phyloP scores from a whole-genome alignment of 768 basidiomycete genomes.

The Arthromyces matolae region DNA sequence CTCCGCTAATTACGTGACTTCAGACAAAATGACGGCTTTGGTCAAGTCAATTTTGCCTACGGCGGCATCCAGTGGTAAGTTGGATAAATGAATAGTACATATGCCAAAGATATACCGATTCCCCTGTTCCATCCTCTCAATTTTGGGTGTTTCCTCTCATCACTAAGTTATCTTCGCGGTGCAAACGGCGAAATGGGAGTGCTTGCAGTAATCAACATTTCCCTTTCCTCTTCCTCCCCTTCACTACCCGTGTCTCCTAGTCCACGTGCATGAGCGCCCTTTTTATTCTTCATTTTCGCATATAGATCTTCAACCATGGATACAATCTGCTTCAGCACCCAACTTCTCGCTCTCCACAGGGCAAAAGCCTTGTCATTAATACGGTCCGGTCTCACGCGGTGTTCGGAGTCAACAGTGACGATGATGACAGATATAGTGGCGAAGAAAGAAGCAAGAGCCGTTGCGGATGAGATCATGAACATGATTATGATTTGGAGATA shows the following conservation, averaged over 20 bases:
- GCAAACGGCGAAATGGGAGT: not conserved
- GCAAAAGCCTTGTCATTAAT: constrained; percentile 40
- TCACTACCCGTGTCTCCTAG: no score
- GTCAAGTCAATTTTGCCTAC: no score
- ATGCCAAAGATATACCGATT: no score
- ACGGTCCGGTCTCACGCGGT: constrained; percentile 62
- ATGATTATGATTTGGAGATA: constrained; percentile 90
- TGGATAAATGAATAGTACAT: no score
- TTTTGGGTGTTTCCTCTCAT: no score
- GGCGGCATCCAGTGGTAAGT: no score
- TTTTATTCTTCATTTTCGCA: constrained; percentile 2
- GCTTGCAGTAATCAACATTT: not conserved
- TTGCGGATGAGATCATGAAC: constrained; percentile 86
- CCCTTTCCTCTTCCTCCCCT: not conserved
- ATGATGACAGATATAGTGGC: constrained; percentile 57
- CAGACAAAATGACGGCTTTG: no score
- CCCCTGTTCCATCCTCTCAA: no score
- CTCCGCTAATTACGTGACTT: no score
- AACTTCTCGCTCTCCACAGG: constrained; percentile 21
- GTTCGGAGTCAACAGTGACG: constrained; percentile 64
- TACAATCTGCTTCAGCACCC: constrained; percentile 9
- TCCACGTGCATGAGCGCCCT: not conserved
- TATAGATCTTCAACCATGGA: not conserved
- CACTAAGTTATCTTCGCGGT: not conserved
- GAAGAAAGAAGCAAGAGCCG: constrained; percentile 65